Percentiles rank a stretch among this genome's conserved stretches.
phyloP scores from a whole-genome alignment of 164 flowering plant genomes.

The Taxillus chinensis region DNA sequence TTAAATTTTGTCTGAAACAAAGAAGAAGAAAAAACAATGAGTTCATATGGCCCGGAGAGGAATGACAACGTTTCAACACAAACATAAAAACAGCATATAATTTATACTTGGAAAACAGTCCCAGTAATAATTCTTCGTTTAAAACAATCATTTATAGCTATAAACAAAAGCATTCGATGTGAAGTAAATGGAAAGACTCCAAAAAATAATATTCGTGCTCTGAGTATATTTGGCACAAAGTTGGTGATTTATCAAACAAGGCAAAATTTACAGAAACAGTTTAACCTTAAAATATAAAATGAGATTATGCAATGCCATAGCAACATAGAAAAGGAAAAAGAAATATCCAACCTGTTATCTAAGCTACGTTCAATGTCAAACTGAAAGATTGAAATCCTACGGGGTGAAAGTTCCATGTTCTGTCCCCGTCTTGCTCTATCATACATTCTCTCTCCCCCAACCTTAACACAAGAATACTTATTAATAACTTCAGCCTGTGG shows the following conservation, averaged over 20 bases:
- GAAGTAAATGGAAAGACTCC: not conserved
- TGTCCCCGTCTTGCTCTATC: constrained; percentile 98
- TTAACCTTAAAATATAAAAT: not conserved
- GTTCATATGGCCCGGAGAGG: too few relatives aligned
- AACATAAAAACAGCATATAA: too few relatives aligned
- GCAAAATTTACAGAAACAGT: not conserved
- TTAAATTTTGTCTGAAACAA: constrained; percentile 74
- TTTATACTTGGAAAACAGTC: too few relatives aligned
- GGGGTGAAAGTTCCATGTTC: constrained; percentile 82
- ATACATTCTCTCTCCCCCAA: constrained; percentile 95
- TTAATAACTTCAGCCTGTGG: too few relatives aligned
- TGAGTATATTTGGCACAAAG: not conserved
- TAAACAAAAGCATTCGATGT: too few relatives aligned
- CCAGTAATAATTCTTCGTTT: too few relatives aligned
- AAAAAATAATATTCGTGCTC: not conserved
- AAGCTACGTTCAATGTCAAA: constrained; percentile 93
- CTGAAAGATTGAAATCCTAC: constrained; percentile 71
- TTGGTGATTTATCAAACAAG: not conserved
- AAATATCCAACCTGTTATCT: constrained; percentile 59
- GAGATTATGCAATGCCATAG: not conserved
- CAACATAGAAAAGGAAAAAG: not conserved
- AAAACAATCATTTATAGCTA: too few relatives aligned
- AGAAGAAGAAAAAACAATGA: not conserved
- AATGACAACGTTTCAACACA: too few relatives aligned
- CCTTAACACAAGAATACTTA: constrained; percentile 26